Conservation (phyloP, 371 early-diverging fungal genomes). For the Phascolomyces articulosus region DNA sequence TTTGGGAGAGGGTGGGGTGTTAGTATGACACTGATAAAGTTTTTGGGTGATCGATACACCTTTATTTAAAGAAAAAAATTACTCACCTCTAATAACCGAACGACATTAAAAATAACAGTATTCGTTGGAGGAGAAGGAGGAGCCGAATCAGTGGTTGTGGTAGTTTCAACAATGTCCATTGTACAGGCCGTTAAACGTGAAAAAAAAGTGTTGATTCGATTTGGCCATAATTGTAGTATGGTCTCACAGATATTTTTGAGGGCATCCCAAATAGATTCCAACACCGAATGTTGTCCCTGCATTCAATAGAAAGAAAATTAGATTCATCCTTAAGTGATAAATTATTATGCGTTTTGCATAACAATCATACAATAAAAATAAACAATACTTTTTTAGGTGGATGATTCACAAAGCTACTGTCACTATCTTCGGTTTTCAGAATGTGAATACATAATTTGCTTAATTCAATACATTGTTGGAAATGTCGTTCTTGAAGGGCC, state of each 20-base stretch:
- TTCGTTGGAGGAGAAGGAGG: no score
- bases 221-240: constrained; percentile 31
- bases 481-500: constrained; percentile 8
- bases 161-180: neutral
- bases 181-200: neutral
- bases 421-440: constrained; percentile 36
- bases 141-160: no score
- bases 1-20: no score
- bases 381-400: constrained; percentile 31
- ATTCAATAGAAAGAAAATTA: no score
- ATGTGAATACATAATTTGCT: constrained; percentile 28
- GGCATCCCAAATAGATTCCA: constrained; percentile 17
- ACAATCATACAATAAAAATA: neutral
- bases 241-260: constrained; percentile 23
- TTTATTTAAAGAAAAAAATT: no score
- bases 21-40: no score
- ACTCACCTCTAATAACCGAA: constrained; percentile 19
- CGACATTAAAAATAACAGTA: neutral
- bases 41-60: no score
- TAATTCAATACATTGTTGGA: constrained; percentile 13
- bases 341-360: neutral
- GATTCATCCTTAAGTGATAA: neutral
- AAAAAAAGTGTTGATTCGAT: constrained; percentile 9
- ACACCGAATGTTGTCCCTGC: constrained; percentile 20
- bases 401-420: constrained; percentile 39